Conservation (phyloP, 768 basidiomycete genomes). For the Imleria badia region DNA sequence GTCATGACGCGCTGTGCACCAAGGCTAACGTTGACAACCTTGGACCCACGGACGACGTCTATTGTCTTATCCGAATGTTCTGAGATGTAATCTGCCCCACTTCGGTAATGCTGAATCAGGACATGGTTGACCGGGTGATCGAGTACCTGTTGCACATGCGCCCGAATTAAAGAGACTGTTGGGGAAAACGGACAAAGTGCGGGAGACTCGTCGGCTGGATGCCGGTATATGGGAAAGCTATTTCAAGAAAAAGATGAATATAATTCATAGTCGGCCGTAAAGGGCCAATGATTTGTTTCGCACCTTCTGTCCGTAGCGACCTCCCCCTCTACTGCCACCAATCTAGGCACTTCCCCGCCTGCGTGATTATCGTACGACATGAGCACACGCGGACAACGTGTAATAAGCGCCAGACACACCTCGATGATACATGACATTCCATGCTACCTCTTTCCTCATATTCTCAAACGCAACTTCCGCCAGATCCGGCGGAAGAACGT, state of each 20-base stretch:
- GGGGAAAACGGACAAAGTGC: conserved; percentile 64
- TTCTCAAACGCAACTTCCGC: conserved; percentile 57
- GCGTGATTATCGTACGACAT: conserved; percentile 2
- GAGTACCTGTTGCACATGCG: conserved; percentile 56
- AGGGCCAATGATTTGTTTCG: conserved; percentile 11
- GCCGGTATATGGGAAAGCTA: conserved; percentile 78
- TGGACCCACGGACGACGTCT: conserved; percentile 71
- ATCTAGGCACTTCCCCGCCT: conserved; percentile 74
- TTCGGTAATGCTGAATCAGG: conserved; percentile 78
- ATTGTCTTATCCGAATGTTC: conserved; percentile 89
- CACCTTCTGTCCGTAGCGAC: conserved; percentile 52
- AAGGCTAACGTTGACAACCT: conserved; percentile 78
- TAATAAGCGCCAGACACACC: conserved; percentile 40
- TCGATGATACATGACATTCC: conserved; percentile 73
- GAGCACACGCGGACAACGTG: background rate
- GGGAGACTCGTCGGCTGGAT: conserved; percentile 79
- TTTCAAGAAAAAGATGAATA: background rate
- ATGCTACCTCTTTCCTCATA: conserved; percentile 62
- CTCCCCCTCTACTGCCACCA: conserved; percentile 61
- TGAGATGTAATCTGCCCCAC: conserved; percentile 78
- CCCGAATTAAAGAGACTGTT: conserved; percentile 64
- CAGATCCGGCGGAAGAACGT: conserved; percentile 57
- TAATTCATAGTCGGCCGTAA: conserved; percentile 8
- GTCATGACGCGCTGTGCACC: conserved; percentile 79
- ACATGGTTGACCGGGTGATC: conserved; percentile 78